These are phyloP conservation scores for Parachlorella kessleri DNA, from an alignment of 139 green algal genomes.

Conservation along the genomic window DNA sequence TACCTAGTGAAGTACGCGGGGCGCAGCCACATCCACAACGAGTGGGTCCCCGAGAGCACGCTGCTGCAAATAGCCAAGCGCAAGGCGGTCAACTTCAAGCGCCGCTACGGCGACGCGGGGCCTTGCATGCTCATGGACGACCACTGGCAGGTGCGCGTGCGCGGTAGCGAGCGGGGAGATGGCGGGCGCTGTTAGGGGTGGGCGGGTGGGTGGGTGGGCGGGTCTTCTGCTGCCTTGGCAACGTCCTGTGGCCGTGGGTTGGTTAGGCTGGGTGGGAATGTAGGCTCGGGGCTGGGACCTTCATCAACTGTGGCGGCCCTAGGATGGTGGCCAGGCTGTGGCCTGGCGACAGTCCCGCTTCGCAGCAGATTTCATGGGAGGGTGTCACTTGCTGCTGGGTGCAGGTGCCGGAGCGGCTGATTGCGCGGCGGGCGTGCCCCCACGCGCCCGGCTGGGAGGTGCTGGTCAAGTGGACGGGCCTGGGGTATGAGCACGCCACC, in stretches of 20 bases:
- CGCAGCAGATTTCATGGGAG: no score
- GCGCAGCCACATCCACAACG: slow-evolving; percentile 80
- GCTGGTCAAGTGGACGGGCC: slow-evolving; percentile 81
- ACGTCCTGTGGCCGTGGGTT: no score
- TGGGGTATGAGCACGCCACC: slow-evolving; percentile 82
- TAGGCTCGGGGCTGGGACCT: no score
- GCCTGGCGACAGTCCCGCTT: no score
- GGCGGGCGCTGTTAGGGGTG: no score
- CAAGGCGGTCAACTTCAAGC: slow-evolving; percentile 83
- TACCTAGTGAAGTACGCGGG: slow-evolving; percentile 88
- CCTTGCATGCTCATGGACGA: slow-evolving; percentile 46
- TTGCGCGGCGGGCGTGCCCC: slow-evolving; percentile 68
- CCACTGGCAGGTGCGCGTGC: slow-evolving; percentile 64
- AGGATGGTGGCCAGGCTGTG: no score
- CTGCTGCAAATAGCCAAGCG: slow-evolving; percentile 72
- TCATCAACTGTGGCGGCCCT: no score
- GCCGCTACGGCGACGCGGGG: slow-evolving; percentile 48
- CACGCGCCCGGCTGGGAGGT: slow-evolving; percentile 86
- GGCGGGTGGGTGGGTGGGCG: no score
- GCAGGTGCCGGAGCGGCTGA: slow-evolving; percentile 39
- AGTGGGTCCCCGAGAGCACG: slow-evolving; percentile 73
- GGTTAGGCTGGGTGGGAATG: no score
- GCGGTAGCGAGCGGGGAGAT: no score
- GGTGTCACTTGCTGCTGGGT: slow-evolving; percentile 1
- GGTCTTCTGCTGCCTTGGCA: no score